Percentiles rank a stretch among this genome's conserved stretches.
These are phyloP conservation scores for Phaeolepiota aurea DNA, from an alignment of 768 basidiomycete species.

Conservation along the genomic window DNA sequence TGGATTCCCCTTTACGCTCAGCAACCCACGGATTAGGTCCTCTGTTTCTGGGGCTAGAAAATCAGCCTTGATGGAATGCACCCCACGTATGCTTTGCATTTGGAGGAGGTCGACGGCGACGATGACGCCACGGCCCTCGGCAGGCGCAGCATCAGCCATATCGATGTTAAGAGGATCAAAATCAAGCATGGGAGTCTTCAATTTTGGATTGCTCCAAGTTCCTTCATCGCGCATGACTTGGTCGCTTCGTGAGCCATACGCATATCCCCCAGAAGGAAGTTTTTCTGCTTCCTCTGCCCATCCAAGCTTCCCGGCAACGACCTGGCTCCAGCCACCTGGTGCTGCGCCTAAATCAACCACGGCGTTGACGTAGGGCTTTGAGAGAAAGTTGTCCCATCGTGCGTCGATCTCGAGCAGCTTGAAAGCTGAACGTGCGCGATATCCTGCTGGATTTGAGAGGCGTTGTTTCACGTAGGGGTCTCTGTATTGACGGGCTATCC, in stretches of 20 bases:
- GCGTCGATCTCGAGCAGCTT: constrained; percentile 80
- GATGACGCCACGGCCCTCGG: constrained; percentile 36
- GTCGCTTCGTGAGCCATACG: constrained; percentile 2
- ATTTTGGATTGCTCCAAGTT: constrained; percentile 4
- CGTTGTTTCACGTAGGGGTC: constrained; percentile 62
- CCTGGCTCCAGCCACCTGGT: constrained; percentile 94
- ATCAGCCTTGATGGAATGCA: constrained; percentile 67
- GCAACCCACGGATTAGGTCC: constrained; percentile 28
- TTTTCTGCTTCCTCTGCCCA: constrained; percentile 19
- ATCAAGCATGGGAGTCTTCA: constrained; percentile 9
- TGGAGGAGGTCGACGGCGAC: constrained; percentile 77
- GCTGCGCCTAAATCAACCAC: constrained; percentile 89
- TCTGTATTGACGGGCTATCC: constrained; percentile 61
- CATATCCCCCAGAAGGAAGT: neutral
- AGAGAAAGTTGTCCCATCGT: constrained; percentile 43
- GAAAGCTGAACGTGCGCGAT: constrained; percentile 85
- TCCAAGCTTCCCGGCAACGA: constrained; percentile 57
- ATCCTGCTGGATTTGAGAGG: constrained; percentile 28
- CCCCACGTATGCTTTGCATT: constrained; percentile 66
- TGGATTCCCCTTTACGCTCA: constrained; percentile 16
- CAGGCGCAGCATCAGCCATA: constrained; percentile 1
- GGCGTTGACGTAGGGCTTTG: constrained; percentile 39
- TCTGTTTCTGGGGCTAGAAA: constrained; percentile 57
- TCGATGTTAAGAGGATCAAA: constrained; percentile 40
- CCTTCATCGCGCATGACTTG: constrained; percentile 4